Base-by-base conservation (phyloP, 2,329 filamentous ascomycete species). In the Xylariomycetidae sp. region DNA sequence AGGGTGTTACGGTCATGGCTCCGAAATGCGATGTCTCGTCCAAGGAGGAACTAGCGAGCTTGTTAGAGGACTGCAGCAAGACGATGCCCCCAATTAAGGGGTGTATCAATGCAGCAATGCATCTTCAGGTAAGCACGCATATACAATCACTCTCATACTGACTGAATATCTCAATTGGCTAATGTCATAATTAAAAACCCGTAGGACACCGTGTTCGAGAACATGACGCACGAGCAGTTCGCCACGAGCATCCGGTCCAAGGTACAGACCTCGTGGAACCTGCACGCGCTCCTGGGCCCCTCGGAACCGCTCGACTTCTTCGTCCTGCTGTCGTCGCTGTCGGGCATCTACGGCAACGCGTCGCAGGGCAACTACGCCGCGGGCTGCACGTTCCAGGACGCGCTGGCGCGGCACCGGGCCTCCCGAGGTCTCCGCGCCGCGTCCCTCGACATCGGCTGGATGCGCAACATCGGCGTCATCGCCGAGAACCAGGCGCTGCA, bases 21-120 rank as follows among this genome's bases (percentile, higher is more conserved):
- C 42, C 50, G 2, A 38, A 33, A n/a, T 50, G 49, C 15, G 50
- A 52, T 16, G 48, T 46, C n/a, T 46, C 47, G 14, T 47, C 41
- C 2, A 16, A 19, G 0, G 20, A 35, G n/a, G 34, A 40, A 2
- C 34, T 51, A 0, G 29, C 33, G 4, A 25, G 16, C 9, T 32
- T 42, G 1, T 34, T 51, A 5, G 29, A 44, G 12, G 40, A 44
- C n/a, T 46, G 34, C 25, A 30, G 30, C 3, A 26, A 16, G 15
- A 40, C 28, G 7, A 50, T 50, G 44, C 44, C 46, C 4, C 62
- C 63, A 2, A 56, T 70, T 16, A 49, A 53, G 22, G 67, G 67
- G 7, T 54, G 68, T 11, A 53, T 71, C 25, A 64, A 70, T 28
- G 52, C 53, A 4, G 59, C 63, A 3, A 66, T 70, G 63, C 61